Percentiles rank a stretch among this genome's conserved stretches.
Evolutionary conservation across 805 yeast genomes (phyloP).

Genomic region (Wickerhamiella alocasiicola): DNA sequence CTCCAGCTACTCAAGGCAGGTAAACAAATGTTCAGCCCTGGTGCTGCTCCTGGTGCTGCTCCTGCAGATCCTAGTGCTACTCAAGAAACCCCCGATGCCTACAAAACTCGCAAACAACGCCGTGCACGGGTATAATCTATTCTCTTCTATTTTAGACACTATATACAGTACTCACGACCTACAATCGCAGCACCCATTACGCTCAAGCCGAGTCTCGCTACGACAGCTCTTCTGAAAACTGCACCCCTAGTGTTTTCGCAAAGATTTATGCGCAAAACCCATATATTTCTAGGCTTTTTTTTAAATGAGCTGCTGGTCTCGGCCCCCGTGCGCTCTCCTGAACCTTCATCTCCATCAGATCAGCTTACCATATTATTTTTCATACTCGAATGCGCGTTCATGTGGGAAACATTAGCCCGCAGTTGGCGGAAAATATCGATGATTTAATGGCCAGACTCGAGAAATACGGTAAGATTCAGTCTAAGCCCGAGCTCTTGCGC

Average conservation of each 20-base stretch:
- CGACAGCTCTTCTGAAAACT: too few relatives aligned
- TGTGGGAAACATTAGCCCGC: slow-evolving; percentile 54
- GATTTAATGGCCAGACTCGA: slow-evolving; percentile 45
- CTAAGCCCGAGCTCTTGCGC: slow-evolving; percentile 38
- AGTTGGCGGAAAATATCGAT: slow-evolving; percentile 33
- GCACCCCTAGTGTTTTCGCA: too few relatives aligned
- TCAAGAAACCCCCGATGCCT: not conserved
- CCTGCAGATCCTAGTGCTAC: not conserved
- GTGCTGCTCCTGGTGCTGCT: slow-evolving; percentile 1
- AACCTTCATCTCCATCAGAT: too few relatives aligned
- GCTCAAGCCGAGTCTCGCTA: too few relatives aligned
- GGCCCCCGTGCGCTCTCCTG: too few relatives aligned
- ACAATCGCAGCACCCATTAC: too few relatives aligned
- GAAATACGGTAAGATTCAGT: slow-evolving; percentile 46
- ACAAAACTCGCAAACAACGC: slow-evolving; percentile 5
- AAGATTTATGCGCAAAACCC: too few relatives aligned
- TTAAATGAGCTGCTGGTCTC: too few relatives aligned
- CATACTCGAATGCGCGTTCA: slow-evolving; percentile 34
- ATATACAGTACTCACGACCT: too few relatives aligned
- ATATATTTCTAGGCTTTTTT: too few relatives aligned
- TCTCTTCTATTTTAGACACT: too few relatives aligned
- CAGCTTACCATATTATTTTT: not conserved
- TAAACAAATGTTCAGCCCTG: slow-evolving; percentile 12
- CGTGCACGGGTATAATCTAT: slow-evolving; percentile 2
- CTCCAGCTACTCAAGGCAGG: slow-evolving; percentile 17